Percentiles rank a stretch among this genome's conserved stretches.
phyloP scores from a whole-genome alignment of 495 filamentous ascomycete genomes.

The Penicillium cosmopolitanum region DNA sequence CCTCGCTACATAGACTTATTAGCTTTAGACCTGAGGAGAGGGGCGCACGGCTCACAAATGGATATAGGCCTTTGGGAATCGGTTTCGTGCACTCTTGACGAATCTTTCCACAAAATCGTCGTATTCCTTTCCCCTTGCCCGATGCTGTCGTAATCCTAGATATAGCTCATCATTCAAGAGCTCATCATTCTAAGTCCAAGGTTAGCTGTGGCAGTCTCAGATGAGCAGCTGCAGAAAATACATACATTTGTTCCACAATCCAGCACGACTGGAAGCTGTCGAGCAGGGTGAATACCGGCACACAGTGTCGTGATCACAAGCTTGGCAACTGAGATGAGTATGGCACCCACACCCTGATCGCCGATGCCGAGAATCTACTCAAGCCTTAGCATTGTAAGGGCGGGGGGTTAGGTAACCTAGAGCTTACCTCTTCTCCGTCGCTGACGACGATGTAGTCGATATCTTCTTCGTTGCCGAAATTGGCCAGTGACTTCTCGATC shows the following conservation, averaged over 20 bases:
- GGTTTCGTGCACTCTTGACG: conserved; percentile 64
- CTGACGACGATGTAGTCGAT: conserved; percentile 90
- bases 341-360: conserved; percentile 87
- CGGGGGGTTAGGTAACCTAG: background rate
- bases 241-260: conserved; percentile 81
- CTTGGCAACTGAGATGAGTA: conserved; percentile 85
- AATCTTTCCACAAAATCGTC: conserved; percentile 79
- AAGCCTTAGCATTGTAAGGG: conserved; percentile 25
- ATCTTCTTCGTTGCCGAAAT: conserved; percentile 71
- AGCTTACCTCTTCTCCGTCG: conserved; percentile 65
- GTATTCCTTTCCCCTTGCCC: conserved; percentile 73
- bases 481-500: conserved; percentile 64
- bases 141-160: conserved; percentile 69
- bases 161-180: conserved; percentile 82
- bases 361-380: conserved; percentile 82
- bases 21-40: background rate
- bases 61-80: conserved; percentile 80
- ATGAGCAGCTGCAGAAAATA: background rate
- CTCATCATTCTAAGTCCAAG: conserved; percentile 60
- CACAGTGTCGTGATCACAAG: conserved; percentile 81
- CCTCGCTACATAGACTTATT: conserved; percentile 45
- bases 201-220: background rate
- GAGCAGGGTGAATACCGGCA: conserved; percentile 79
- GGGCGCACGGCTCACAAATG: conserved; percentile 64
- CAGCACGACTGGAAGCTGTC: conserved; percentile 81